These are phyloP conservation scores for Agaricus sinodeliciosus DNA, from an alignment of 768 basidiomycete genomes.

Conservation along the genomic window DNA sequence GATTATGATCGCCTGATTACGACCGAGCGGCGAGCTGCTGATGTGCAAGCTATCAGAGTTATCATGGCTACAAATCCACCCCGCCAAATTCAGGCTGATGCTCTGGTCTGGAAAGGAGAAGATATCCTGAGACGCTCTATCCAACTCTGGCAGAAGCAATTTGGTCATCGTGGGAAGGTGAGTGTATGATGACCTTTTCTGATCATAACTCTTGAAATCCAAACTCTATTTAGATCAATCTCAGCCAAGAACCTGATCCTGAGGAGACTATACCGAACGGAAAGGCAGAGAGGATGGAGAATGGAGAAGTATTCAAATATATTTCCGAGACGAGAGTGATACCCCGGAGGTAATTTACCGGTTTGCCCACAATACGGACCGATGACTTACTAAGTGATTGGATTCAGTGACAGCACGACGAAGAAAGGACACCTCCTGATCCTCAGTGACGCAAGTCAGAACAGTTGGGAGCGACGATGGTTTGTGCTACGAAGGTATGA, in stretches of 20 bases:
- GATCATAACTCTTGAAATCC: background rate
- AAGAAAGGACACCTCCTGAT: constrained; percentile 83
- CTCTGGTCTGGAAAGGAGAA: constrained; percentile 62
- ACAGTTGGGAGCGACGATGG: constrained; percentile 80
- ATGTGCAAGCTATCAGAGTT: constrained; percentile 84
- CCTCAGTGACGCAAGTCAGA: constrained; percentile 71
- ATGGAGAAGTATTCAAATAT: constrained; percentile 54
- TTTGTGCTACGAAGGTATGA: constrained; percentile 79
- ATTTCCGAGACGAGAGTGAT: constrained; percentile 68
- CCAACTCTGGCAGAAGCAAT: constrained; percentile 77
- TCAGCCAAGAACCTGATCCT: constrained; percentile 68
- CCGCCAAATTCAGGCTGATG: constrained; percentile 42
- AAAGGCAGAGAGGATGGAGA: constrained; percentile 26
- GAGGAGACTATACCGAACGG: constrained; percentile 36
- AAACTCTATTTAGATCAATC: constrained; percentile 52
- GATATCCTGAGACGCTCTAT: constrained; percentile 60
- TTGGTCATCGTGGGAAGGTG: constrained; percentile 74
- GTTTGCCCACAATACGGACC: constrained; percentile 2
- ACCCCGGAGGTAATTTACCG: constrained; percentile 53
- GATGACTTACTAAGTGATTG: background rate
- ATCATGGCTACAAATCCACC: constrained; percentile 56
- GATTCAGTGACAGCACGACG: constrained; percentile 64
- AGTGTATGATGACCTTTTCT: constrained; percentile 14
- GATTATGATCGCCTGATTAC: constrained; percentile 72
- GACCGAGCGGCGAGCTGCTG: constrained; percentile 71